Conservation (phyloP, 345 rosid genomes). For the Syzygium aqueum region DNA sequence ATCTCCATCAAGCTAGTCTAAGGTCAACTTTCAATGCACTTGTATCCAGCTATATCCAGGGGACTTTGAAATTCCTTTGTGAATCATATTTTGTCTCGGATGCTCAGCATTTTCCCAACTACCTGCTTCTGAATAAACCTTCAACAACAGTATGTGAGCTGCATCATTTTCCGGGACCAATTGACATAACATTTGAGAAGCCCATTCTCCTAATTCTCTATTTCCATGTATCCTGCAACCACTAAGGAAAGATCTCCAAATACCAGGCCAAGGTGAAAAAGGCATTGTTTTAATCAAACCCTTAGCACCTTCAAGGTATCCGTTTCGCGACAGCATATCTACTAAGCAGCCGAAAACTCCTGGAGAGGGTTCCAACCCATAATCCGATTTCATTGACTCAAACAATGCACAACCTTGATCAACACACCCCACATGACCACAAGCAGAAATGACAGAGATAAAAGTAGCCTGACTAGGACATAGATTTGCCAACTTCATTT, state of each 20-base stretch:
- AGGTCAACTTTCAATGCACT: background rate
- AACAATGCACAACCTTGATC: slow-evolving; percentile 23
- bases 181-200: slow-evolving; percentile 16
- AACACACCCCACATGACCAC: slow-evolving; percentile 27
- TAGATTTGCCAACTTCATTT: slow-evolving; percentile 18
- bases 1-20: background rate
- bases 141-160: slow-evolving; percentile 13
- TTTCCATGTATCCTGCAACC: slow-evolving; percentile 31
- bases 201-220: slow-evolving; percentile 28
- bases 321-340: slow-evolving; percentile 33
- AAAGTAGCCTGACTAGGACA: slow-evolving; percentile 28
- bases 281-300: slow-evolving; percentile 25
- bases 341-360: slow-evolving; percentile 30
- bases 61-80: slow-evolving; percentile 7
- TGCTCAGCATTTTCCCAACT: slow-evolving; percentile 31
- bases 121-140: slow-evolving; percentile 22
- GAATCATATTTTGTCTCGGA: slow-evolving; percentile 3
- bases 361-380: slow-evolving; percentile 25
- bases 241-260: slow-evolving; percentile 34
- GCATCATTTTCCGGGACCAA: slow-evolving; percentile 27
- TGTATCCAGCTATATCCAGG: slow-evolving; percentile 27
- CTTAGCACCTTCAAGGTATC: slow-evolving; percentile 23
- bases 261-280: slow-evolving; percentile 22
- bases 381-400: slow-evolving; percentile 16
- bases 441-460: slow-evolving; percentile 31